Evolutionary conservation across 805 yeast species (phyloP).

Genomic region (Yamadazyma akitaensis): DNA sequence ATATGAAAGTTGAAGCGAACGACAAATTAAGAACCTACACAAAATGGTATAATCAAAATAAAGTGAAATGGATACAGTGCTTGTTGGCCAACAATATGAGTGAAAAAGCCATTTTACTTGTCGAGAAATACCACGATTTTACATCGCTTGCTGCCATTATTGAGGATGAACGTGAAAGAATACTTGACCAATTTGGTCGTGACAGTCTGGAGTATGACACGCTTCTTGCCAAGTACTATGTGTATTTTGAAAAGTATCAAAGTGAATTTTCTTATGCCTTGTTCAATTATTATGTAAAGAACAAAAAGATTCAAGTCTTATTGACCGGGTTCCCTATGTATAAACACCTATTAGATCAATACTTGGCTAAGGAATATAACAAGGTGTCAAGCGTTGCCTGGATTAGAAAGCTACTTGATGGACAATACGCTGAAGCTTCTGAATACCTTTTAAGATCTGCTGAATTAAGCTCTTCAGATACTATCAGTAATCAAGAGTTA

Average conservation of each 20-base stretch:
- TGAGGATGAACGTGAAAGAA: slow-evolving; percentile 28
- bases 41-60: slow-evolving; percentile 31
- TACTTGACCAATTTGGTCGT: slow-evolving; percentile 18
- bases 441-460: slow-evolving; percentile 42
- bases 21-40: slow-evolving; percentile 25
- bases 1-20: slow-evolving; percentile 24
- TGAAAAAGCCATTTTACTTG: slow-evolving; percentile 54
- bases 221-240: slow-evolving; percentile 32
- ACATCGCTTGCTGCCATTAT: slow-evolving; percentile 55
- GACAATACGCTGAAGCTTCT: slow-evolving; percentile 50
- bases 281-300: slow-evolving; percentile 54
- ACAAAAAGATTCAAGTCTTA: slow-evolving; percentile 50
- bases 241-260: slow-evolving; percentile 59
- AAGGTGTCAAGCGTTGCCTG: slow-evolving; percentile 60
- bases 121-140: slow-evolving; percentile 66
- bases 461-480: slow-evolving; percentile 33
- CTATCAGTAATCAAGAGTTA: slow-evolving; percentile 46
- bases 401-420: slow-evolving; percentile 61
- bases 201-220: slow-evolving; percentile 14
- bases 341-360: slow-evolving; percentile 46
- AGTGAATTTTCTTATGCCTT: slow-evolving; percentile 65
- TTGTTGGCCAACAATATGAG: slow-evolving; percentile 50
- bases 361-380: slow-evolving; percentile 41
- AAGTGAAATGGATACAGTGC: slow-evolving; percentile 54
- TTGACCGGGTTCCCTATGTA: slow-evolving; percentile 57